Conservation (phyloP, 1,139 yeast genomes). For the Kodamaea sp. region DNA sequence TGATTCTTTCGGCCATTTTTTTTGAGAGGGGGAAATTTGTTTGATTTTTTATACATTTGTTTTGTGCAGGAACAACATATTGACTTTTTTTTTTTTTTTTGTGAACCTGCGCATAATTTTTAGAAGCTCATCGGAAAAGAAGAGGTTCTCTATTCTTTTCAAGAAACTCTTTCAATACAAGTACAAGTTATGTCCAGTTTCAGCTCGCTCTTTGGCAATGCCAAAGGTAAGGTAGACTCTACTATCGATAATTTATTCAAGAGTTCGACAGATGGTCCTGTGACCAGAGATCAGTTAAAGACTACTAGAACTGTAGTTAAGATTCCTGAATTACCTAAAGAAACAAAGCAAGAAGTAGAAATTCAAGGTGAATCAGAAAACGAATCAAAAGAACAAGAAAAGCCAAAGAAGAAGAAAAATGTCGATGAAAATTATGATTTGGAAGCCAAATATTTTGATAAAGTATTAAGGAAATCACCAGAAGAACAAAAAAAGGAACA, state of each 20-base stretch:
- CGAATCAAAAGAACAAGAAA: slow-evolving; percentile 12
- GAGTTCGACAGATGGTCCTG: slow-evolving; percentile 32
- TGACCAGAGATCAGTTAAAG: slow-evolving; percentile 27
- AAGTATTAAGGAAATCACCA: slow-evolving; percentile 25
- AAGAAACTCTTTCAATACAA: too few relatives aligned
- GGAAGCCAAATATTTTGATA: slow-evolving; percentile 46
- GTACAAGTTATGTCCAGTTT: slow-evolving; percentile 42
- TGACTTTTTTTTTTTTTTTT: too few relatives aligned
- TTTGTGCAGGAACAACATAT: slow-evolving; percentile 6
- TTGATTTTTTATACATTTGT: background rate
- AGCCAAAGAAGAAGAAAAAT: slow-evolving; percentile 19
- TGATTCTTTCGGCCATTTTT: slow-evolving; percentile 1
- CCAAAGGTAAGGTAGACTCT: slow-evolving; percentile 31
- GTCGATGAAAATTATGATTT: slow-evolving; percentile 42
- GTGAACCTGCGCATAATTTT: background rate
- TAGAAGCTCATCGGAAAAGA: slow-evolving; percentile 9
- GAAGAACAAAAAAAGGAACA: slow-evolving; percentile 18
- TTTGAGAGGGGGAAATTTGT: background rate
- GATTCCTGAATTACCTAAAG: slow-evolving; percentile 16
- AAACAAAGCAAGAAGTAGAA: slow-evolving; percentile 17
- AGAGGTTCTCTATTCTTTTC: too few relatives aligned
- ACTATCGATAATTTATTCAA: slow-evolving; percentile 42
- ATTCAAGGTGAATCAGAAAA: slow-evolving; percentile 12
- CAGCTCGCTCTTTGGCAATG: slow-evolving; percentile 31
- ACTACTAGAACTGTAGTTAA: slow-evolving; percentile 25